Evolutionary conservation across 192 early-diverging fungal species (phyloP), one percentile per base, ranked within the genome.

Genomic region (Coemansia sp.): DNA sequence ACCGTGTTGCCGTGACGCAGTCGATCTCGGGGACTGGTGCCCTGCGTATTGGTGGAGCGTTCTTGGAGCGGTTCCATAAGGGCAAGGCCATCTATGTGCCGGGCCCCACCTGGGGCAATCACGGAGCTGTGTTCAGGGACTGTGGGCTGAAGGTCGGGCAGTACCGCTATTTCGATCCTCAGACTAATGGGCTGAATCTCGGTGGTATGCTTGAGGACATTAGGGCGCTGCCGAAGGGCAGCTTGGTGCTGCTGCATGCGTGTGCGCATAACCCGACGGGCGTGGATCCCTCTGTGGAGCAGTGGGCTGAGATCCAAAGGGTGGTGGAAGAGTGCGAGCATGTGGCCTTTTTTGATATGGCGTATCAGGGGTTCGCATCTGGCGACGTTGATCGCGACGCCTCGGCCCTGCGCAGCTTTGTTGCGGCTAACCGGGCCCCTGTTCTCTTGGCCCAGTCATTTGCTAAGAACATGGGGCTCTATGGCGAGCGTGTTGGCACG

Each of bases 191-290:
- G 6, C 87, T 99, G 59, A 93, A 98, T 81, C 90, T 99, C 61
- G 85, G 77, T 18, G 96, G 90, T 42, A 91, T 99, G 90, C 80
- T 95, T 23, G 92, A 92, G 62, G 96, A 98, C 76, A 75, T 99
- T 58, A 85, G 89, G 79, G 89, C 83, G 55, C 88, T 95, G 56
- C 96, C 96, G 34, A 83, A 86, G 73, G 90, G 89, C 62, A 95
- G 95, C 59, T 82, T 97, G 48, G 84, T 98, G 60, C 85, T 99
- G 55, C 84, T 99, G 55, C 97, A 99, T 74, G 97, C 96, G 40
- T 99, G 97, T 69, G 97, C 96, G 5, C 97, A 99, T 83, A 99
- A 99, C 87, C 97, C 97, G 35, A 98, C 97, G 4, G 97, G 97
- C 74, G 96, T 97, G 20, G 97, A 99, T 84, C 97, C 97, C 34